phyloP scores from a whole-genome alignment of 2,329 filamentous ascomycete genomes.

The Sporothrix brunneoviolacea region DNA sequence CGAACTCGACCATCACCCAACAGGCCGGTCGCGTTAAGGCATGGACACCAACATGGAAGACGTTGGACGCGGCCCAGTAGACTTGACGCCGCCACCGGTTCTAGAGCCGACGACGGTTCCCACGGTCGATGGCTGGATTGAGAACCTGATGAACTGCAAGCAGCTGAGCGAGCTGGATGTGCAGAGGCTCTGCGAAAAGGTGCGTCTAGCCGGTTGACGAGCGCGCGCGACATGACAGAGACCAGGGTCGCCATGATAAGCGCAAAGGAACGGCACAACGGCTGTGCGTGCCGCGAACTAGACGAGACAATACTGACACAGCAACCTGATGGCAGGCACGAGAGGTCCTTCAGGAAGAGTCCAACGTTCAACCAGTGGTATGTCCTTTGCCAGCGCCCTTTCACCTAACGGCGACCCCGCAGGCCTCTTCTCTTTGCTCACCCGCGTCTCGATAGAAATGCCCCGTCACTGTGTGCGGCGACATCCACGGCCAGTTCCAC shows the following conservation, averaged over 20 bases:
- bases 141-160: conserved; percentile 97
- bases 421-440: neutral
- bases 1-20: no score
- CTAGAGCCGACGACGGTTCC: conserved; percentile 81
- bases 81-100: conserved; percentile 61
- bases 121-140: conserved; percentile 96
- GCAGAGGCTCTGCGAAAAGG: conserved; percentile 95
- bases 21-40: no score
- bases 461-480: conserved; percentile 95
- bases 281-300: no score
- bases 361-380: conserved; percentile 98
- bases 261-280: no score
- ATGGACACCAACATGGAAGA: conserved; percentile 99
- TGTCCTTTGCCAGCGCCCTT: conserved; percentile 25
- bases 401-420: no score
- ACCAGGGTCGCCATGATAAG: no score
- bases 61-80: conserved; percentile 77
- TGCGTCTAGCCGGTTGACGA: conserved; percentile 41
- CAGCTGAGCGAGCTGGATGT: conserved; percentile 93
- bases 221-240: neutral
- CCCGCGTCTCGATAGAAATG: conserved; percentile 62
- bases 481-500: conserved; percentile 98
- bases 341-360: conserved; percentile 95
- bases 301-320: no score
- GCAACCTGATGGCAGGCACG: no score